Conservation (phyloP, 2,329 filamentous ascomycete species). For the Pseudogymnoascus sp. region DNA sequence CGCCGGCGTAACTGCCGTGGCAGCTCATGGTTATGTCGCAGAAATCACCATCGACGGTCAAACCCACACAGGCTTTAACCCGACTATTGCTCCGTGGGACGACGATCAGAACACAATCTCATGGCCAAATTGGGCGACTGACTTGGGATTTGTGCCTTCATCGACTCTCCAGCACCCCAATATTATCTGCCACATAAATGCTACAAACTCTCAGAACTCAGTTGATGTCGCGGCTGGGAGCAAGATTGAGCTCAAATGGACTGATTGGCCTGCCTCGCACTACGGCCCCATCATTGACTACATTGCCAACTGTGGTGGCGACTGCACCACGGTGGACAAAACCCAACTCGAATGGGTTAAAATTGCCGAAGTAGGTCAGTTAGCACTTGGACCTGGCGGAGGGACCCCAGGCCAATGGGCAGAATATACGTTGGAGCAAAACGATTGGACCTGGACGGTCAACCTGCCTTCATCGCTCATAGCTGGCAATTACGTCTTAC, state of each 20-base stretch:
- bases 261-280: conserved; percentile 55
- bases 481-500: conserved; percentile 17
- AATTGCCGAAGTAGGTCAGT: conserved; percentile 32
- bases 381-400: conserved; percentile 27
- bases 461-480: conserved; percentile 36
- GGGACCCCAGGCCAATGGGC: conserved; percentile 34
- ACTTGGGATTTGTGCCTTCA: conserved; percentile 45
- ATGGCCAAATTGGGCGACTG: conserved; percentile 43
- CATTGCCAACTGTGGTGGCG: conserved; percentile 29
- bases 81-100: neutral
- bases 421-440: conserved; percentile 39
- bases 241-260: conserved; percentile 52
- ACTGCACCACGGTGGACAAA: conserved; percentile 34
- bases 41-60: conserved; percentile 39
- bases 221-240: conserved; percentile 51
- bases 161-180: conserved; percentile 38
- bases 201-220: conserved; percentile 40
- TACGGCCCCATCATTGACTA: conserved; percentile 32
- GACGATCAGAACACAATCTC: conserved; percentile 39
- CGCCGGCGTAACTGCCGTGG: conserved; percentile 31
- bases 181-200: conserved; percentile 55
- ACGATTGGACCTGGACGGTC: conserved; percentile 44
- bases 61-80: conserved; percentile 28
- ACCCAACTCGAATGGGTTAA: conserved; percentile 32
- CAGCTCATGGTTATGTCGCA: conserved; percentile 38